Base-by-base conservation (phyloP, 225 moss, liverwort and hornwort species). In the Physcomitrium patens region DNA sequence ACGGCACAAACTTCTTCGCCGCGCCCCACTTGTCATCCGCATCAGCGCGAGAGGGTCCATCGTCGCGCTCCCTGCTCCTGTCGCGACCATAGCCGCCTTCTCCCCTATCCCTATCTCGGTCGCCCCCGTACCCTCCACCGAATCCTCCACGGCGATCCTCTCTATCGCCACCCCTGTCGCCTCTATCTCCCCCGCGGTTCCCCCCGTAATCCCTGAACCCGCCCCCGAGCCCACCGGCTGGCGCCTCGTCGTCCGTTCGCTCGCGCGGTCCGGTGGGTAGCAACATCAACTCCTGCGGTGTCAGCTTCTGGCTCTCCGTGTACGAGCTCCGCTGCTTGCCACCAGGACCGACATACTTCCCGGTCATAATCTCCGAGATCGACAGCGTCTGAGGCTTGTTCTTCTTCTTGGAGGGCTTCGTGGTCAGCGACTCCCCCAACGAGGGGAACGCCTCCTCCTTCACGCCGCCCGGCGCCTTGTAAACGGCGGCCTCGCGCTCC, bases 1-100 rank as follows among this genome's bases (percentile, higher is more conserved):
- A 70, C 9, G 63, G 83, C 60, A 63, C 80, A 56, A 53, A 82
- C 79, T 91, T 88, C 82, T 91, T 91, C 80, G 77, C 65, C 1
- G 83, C 87, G 59, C 91, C 88, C 91, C 91, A 91, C 84, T 80
- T 86, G n/a, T 78, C 82, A 12, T 88, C 84, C 51, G 82, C 84
- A 77, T 91, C 91, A 26, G 91, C 91, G 59, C 91, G 79, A 17
- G 88, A 91, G 1, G 91, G 88, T 10, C 85, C 85, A 31, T 88
- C 88, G 37, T 91, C 88, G 55, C 69, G 73, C 55, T 84, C 86
- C 66, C 85, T 79, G 52, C 80, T 85, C 67, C 67, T 68, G 22
- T 65, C 65, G 14, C 51, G 13, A 51, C 51, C 58, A 28, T 54
- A 54, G 26, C 69, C 69, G 41, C 14, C 53, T 11, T 85, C 84